Evolutionary conservation across 495 filamentous ascomycete species (phyloP).

Genomic region (Penicillium longicatenatum): DNA sequence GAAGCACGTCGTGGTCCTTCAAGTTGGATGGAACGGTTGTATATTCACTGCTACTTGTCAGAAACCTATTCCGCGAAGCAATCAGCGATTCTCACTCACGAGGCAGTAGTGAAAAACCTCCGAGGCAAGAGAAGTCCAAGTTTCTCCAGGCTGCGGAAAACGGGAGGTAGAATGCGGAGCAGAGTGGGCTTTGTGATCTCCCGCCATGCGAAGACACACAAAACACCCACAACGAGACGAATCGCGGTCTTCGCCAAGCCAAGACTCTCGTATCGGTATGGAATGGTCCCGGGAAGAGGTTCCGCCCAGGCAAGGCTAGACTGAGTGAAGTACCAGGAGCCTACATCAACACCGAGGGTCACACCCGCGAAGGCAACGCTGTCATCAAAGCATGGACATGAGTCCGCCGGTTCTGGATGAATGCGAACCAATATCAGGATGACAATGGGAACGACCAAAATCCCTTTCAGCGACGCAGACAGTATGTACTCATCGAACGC

Average conservation of each 20-base stretch:
- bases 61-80: background rate
- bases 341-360: conserved; percentile 75
- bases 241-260: conserved; percentile 61
- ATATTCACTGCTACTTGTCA: conserved; percentile 62
- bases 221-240: conserved; percentile 76
- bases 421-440: conserved; percentile 79
- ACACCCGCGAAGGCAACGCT: conserved; percentile 92
- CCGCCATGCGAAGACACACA: conserved; percentile 85
- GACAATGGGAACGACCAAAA: conserved; percentile 59
- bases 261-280: conserved; percentile 62
- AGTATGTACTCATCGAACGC: conserved; percentile 65
- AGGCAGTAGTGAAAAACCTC: conserved; percentile 85
- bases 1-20: conserved; percentile 84
- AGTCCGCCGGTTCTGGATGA: conserved; percentile 94
- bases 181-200: conserved; percentile 82
- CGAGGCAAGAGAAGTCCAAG: conserved; percentile 77
- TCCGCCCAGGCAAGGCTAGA: conserved; percentile 56
- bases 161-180: conserved; percentile 73
- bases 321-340: conserved; percentile 75
- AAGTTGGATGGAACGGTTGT: conserved; percentile 75
- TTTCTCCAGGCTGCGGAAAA: conserved; percentile 84
- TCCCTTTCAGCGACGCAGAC: conserved; percentile 49
- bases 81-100: conserved; percentile 49
- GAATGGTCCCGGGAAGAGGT: conserved; percentile 61
- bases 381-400: conserved; percentile 98